phyloP scores from a whole-genome alignment of 2,329 filamentous ascomycete species.

The Epichloe sp. region DNA sequence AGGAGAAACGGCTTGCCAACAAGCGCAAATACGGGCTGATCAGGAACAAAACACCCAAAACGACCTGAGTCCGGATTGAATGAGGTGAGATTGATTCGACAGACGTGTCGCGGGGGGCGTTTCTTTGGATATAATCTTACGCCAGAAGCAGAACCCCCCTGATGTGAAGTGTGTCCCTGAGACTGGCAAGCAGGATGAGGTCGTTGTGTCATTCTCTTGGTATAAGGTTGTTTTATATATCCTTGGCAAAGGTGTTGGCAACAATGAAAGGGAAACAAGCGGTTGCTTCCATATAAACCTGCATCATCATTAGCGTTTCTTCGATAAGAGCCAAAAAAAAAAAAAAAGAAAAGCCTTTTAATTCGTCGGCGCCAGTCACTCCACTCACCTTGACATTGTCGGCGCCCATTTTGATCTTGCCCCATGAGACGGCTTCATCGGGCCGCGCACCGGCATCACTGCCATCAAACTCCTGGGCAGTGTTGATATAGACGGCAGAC shows the following conservation, averaged over 20 bases:
- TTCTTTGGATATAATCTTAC: background rate
- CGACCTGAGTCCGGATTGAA: background rate
- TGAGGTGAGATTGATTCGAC: background rate
- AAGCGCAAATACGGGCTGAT: conserved; percentile 13
- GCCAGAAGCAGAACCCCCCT: background rate
- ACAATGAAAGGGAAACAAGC: conserved; percentile 54
- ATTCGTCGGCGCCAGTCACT: background rate
- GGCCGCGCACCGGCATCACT: conserved; percentile 91
- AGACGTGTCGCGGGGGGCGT: background rate
- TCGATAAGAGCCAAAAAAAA: background rate
- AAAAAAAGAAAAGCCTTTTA: background rate
- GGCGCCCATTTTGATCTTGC: conserved; percentile 85
- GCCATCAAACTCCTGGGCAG: conserved; percentile 91
- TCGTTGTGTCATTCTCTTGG: background rate
- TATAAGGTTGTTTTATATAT: conserved; percentile 13
- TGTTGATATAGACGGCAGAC: conserved; percentile 95
- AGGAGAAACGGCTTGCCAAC: conserved; percentile 11
- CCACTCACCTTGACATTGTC: conserved; percentile 70
- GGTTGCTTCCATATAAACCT: conserved; percentile 52
- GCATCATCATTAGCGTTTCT: conserved; percentile 13
- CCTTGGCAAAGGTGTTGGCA: conserved; percentile 53
- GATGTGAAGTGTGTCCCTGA: background rate
- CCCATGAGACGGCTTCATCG: conserved; percentile 96
- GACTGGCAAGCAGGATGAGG: no score
- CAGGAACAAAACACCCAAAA: conserved; percentile 6